A percentile compares a stretch with the other conserved stretches of the same genome.
Conservation (phyloP, 2,329 filamentous ascomycete genomes). For the Beauveria varroae region DNA sequence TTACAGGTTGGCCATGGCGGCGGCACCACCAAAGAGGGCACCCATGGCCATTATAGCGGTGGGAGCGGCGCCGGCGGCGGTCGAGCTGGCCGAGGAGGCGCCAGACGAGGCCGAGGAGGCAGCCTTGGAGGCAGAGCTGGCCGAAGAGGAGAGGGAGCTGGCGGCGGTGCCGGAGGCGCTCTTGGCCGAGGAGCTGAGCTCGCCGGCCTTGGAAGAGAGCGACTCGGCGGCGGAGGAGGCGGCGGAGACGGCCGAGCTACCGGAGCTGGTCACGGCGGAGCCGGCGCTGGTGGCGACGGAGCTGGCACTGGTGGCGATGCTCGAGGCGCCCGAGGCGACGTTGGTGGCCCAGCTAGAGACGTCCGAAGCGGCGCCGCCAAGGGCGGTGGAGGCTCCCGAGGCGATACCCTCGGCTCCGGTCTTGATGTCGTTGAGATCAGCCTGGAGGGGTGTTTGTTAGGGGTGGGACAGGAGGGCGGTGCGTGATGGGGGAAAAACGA, state of each 20-base stretch:
- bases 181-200: slow-evolving; percentile 1
- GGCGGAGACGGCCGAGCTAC: slow-evolving; percentile 13
- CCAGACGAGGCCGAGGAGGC: slow-evolving; percentile 14
- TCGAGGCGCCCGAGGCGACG: background rate
- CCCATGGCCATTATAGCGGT: slow-evolving; percentile 38
- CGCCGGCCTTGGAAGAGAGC: slow-evolving; percentile 16
- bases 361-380: background rate
- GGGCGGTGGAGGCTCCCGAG: slow-evolving; percentile 9
- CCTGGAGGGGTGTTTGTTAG: background rate
- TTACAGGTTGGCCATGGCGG: slow-evolving; percentile 38
- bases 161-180: slow-evolving; percentile 13
- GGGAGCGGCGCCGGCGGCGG: slow-evolving; percentile 24
- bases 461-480: too few species aligned
- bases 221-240: slow-evolving; percentile 15
- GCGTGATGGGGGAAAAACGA: background rate
- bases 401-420: slow-evolving; percentile 10
- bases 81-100: slow-evolving; percentile 6
- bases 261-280: slow-evolving; percentile 9
- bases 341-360: too few species aligned
- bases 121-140: slow-evolving; percentile 13
- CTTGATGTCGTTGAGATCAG: slow-evolving; percentile 13
- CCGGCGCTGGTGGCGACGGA: slow-evolving; percentile 12
- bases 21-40: slow-evolving; percentile 40
- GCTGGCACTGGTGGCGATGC: slow-evolving; percentile 12
- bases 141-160: slow-evolving; percentile 13